A percentile compares a stretch with the other conserved stretches of the same genome.
These are phyloP conservation scores for Podaxis sp. DNA, from an alignment of 768 basidiomycete genomes.

Conservation along the genomic window DNA sequence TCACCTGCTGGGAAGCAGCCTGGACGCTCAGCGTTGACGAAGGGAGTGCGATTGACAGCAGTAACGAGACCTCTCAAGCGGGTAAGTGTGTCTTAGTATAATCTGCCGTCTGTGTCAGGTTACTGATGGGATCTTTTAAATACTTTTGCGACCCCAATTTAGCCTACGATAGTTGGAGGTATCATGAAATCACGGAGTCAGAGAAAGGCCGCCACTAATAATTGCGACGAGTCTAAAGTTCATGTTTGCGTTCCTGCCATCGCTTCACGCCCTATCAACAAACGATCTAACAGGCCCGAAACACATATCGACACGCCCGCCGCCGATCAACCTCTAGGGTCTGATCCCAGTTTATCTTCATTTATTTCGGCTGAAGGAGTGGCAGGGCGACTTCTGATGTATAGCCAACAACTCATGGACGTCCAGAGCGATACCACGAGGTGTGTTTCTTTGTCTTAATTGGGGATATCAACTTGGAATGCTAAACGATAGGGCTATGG, in stretches of 20 bases:
- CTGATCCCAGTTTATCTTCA: constrained; percentile 25
- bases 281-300: constrained; percentile 12
- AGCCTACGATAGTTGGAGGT: constrained; percentile 3
- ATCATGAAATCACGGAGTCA: constrained; percentile 10
- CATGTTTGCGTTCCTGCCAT: constrained; percentile 6
- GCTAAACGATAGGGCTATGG: not conserved
- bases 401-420: constrained; percentile 40
- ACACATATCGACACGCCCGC: constrained; percentile 13
- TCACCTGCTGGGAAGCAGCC: not conserved
- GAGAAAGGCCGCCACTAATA: constrained; percentile 5
- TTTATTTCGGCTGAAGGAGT: constrained; percentile 28
- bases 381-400: constrained; percentile 45
- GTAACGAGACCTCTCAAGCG: not conserved
- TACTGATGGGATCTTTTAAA: constrained; percentile 16
- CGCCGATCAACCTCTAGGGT: constrained; percentile 12
- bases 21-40: not conserved
- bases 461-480: not conserved
- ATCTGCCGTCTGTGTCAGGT: not conserved
- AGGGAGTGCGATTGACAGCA: not conserved
- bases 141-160: not conserved
- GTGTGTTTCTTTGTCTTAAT: constrained; percentile 29
- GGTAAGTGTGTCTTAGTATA: not conserved
- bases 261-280: constrained; percentile 10
- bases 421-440: constrained; percentile 25
- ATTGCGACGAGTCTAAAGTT: not conserved